phyloP scores from a whole-genome alignment of 139 green algal species.

The Nannochloris sp. region DNA sequence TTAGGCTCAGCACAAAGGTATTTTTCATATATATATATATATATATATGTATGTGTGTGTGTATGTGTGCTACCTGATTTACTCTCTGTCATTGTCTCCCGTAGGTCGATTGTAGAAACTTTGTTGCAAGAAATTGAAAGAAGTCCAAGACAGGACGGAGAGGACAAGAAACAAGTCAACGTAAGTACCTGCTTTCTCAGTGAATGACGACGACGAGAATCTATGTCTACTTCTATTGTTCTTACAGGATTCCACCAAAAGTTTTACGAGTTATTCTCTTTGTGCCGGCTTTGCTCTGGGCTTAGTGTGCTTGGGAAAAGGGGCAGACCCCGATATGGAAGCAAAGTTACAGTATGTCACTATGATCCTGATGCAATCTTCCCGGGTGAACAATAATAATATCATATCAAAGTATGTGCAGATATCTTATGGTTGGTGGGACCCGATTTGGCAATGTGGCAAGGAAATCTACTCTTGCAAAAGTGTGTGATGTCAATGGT shows the following conservation, averaged over 20 bases:
- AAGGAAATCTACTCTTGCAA: background rate
- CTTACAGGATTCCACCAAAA: conserved; percentile 28
- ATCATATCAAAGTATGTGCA: conserved; percentile 1
- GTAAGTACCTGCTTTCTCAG: background rate
- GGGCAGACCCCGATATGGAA: conserved; percentile 43
- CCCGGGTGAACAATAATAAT: conserved; percentile 41
- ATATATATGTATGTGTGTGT: background rate
- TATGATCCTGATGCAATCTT: conserved; percentile 52
- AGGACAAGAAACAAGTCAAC: conserved; percentile 1
- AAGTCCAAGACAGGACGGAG: conserved; percentile 28
- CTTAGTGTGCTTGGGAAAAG: conserved; percentile 73
- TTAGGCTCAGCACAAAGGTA: conserved; percentile 66
- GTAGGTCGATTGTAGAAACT: conserved; percentile 74
- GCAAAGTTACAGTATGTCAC: background rate
- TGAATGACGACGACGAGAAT: too few relatives aligned
- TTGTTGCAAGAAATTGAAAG: conserved; percentile 84
- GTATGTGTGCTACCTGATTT: background rate
- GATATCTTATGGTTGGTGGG: background rate
- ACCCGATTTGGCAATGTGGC: background rate
- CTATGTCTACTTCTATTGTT: too few relatives aligned
- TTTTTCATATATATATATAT: background rate
- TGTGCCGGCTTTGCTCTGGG: conserved; percentile 83
- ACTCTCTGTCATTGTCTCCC: background rate
- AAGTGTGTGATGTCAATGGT: background rate
- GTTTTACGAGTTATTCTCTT: conserved; percentile 84